Conservation (phyloP, 805 yeast species). For the Candida adriatica region DNA sequence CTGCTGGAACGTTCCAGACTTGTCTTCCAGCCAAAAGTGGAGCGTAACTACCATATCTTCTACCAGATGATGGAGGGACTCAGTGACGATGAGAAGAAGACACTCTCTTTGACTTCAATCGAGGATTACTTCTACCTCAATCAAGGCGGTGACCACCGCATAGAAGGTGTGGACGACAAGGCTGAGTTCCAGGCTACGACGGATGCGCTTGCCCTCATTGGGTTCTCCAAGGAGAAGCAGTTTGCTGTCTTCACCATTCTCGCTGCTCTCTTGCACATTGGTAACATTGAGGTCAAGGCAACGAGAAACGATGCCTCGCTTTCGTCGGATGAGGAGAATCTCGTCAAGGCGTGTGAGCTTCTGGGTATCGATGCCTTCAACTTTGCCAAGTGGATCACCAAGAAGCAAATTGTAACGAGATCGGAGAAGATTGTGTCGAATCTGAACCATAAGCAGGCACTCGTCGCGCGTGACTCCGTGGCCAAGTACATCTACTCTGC, state of each 20-base stretch:
- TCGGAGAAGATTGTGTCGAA: conserved; percentile 86
- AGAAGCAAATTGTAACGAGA: conserved; percentile 88
- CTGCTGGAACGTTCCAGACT: conserved; percentile 88
- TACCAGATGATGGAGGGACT: conserved; percentile 83
- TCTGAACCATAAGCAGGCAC: conserved; percentile 74
- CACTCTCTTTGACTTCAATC: conserved; percentile 55
- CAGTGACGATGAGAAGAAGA: conserved; percentile 40
- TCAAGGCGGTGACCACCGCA: conserved; percentile 76
- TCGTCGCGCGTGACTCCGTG: conserved; percentile 94
- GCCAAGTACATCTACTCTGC: conserved; percentile 91
- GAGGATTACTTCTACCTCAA: conserved; percentile 74
- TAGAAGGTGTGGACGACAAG: conserved; percentile 76
- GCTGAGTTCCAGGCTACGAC: conserved; percentile 71
- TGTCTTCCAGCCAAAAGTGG: conserved; percentile 86
- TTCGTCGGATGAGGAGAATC: conserved; percentile 79
- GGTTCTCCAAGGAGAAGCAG: conserved; percentile 56
- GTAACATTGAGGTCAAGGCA: conserved; percentile 83
- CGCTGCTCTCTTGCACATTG: conserved; percentile 87
- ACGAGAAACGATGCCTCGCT: conserved; percentile 79
- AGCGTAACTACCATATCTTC: conserved; percentile 92
- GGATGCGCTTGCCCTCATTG: conserved; percentile 73
- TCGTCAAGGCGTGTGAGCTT: conserved; percentile 75
- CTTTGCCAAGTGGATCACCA: conserved; percentile 87
- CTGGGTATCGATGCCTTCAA: conserved; percentile 68
- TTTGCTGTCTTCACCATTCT: conserved; percentile 65